phyloP scores from a whole-genome alignment of 139 green algal genomes.

The Chlamydomonas applanata region DNA sequence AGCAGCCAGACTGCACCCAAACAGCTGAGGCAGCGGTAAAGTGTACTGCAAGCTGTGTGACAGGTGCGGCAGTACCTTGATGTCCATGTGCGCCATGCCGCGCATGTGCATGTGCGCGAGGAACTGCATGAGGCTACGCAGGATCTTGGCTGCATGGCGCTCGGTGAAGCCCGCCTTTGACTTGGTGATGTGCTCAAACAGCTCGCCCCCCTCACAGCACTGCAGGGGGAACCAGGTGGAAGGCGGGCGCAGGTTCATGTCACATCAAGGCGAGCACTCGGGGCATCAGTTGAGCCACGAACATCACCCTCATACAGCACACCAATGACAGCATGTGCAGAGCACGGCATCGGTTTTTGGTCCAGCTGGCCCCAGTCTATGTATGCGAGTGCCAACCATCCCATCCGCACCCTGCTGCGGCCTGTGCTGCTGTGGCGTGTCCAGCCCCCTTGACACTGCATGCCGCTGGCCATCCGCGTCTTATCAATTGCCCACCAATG shows the following conservation, averaged over 20 bases:
- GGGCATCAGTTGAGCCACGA: not conserved
- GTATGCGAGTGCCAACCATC: no score
- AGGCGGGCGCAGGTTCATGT: not conserved
- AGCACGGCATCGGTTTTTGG: no score
- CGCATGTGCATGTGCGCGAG: constrained; percentile 76
- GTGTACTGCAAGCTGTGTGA: not conserved
- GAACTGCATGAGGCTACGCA: constrained; percentile 52
- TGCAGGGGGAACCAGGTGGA: not conserved
- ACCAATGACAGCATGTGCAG: no score
- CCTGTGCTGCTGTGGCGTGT: no score
- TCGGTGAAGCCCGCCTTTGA: constrained; percentile 47
- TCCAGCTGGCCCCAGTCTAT: no score
- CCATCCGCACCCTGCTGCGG: no score
- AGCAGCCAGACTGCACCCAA: no score
- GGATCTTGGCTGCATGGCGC: constrained; percentile 41
- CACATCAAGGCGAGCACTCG: not conserved
- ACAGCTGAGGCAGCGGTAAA: no score
- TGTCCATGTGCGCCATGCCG: constrained; percentile 88
- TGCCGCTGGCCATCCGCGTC: no score
- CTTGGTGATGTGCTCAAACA: constrained; percentile 63
- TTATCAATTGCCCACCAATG: no score
- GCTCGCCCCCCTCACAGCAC: constrained; percentile 49
- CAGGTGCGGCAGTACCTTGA: constrained; percentile 22
- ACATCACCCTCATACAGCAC: no score
- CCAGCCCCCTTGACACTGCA: not conserved